A percentile compares a stretch with the other conserved stretches of the same genome.
phyloP scores from a whole-genome alignment of 2,329 filamentous ascomycete species.

The Ophiostoma montium region DNA sequence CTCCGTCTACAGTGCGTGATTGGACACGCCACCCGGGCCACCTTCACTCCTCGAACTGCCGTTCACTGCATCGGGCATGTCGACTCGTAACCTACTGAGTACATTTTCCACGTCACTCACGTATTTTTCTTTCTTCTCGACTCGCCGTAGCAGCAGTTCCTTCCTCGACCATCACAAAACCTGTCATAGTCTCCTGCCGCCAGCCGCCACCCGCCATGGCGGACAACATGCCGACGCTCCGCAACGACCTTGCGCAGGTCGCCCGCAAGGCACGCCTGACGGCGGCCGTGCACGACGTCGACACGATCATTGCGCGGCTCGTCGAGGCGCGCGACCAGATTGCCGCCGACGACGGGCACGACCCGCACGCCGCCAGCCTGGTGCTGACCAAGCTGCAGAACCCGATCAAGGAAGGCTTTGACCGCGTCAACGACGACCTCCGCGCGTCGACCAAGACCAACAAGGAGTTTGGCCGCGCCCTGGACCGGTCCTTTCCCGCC shows the following conservation, averaged over 20 bases:
- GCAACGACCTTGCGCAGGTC: slow-evolving; percentile 62
- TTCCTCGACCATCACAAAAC: too few relatives aligned
- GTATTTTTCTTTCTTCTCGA: too few relatives aligned
- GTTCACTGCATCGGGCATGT: too few relatives aligned
- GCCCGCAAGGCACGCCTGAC: slow-evolving; percentile 54
- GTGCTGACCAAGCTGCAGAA: slow-evolving; percentile 76
- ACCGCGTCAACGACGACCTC: slow-evolving; percentile 64
- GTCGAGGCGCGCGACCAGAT: slow-evolving; percentile 60
- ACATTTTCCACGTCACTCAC: too few relatives aligned
- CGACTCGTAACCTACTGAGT: too few relatives aligned
- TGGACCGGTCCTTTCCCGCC: slow-evolving; percentile 49
- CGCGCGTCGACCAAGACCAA: slow-evolving; percentile 73
- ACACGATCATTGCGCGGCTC: slow-evolving; percentile 68
- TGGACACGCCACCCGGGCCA: too few relatives aligned
- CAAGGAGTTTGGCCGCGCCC: slow-evolving; percentile 68
- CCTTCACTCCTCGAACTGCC: too few relatives aligned
- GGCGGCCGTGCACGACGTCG: slow-evolving; percentile 63
- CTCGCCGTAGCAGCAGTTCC: too few relatives aligned
- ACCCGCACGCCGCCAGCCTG: slow-evolving; percentile 56
- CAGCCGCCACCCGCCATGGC: too few relatives aligned
- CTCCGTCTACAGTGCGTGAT: too few relatives aligned
- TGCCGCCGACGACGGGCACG: slow-evolving; percentile 30
- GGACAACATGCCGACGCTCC: slow-evolving; percentile 35
- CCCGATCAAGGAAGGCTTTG: slow-evolving; percentile 67
- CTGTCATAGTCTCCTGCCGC: too few relatives aligned